Conservation (phyloP, 139 green algal genomes). For the Edaphochlamys debaryana region DNA sequence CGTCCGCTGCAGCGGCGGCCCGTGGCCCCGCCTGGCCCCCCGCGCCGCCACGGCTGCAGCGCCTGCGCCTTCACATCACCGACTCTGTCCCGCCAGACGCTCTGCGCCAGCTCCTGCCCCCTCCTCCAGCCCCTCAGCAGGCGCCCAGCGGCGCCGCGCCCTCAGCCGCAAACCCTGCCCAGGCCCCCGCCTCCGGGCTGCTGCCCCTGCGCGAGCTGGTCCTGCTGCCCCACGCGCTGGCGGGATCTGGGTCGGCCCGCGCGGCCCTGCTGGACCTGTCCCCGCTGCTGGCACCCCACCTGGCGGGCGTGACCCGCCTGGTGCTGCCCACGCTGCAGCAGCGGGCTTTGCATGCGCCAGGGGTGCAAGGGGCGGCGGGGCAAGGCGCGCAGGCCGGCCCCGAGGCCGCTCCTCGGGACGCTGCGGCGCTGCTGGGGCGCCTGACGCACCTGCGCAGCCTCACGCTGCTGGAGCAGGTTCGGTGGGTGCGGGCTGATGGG, state of each 20-base stretch:
- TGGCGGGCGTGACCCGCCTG: not conserved
- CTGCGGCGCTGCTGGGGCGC: not conserved
- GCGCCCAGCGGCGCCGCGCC: not conserved
- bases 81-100: not conserved
- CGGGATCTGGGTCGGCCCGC: too few species aligned
- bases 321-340: not conserved
- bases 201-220: conserved; percentile 8
- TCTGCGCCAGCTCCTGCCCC: conserved; percentile 9
- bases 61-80: not conserved
- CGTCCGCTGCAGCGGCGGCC: not conserved
- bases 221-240: not conserved
- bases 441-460: conserved; percentile 28
- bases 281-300: not conserved
- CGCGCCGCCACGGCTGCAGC: not conserved
- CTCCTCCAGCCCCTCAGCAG: too few species aligned
- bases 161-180: not conserved
- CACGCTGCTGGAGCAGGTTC: not conserved
- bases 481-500: not conserved
- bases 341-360: too few species aligned
- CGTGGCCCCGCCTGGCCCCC: not conserved
- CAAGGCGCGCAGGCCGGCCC: too few species aligned
- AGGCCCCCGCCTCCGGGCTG: not conserved
- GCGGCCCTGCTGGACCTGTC: conserved; percentile 2
- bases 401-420: too few species aligned
- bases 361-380: too few species aligned